A percentile compares a stretch with the other conserved stretches of the same genome.
phyloP scores from a whole-genome alignment of 768 basidiomycete species.

The Suillus brevipes region DNA sequence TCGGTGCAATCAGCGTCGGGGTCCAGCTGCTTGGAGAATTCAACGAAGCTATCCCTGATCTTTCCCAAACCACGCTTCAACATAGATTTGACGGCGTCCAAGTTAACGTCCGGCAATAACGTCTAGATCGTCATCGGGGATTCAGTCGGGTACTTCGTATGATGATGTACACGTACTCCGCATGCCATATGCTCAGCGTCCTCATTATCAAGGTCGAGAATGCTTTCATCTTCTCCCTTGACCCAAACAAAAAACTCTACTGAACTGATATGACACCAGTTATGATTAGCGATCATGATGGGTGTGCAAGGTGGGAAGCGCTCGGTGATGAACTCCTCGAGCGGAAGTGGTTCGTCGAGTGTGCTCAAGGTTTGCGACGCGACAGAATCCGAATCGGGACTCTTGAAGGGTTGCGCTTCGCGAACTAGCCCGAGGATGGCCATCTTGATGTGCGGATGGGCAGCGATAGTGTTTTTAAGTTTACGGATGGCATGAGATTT shows the following conservation, averaged over 20 bases:
- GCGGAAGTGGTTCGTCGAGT: neutral
- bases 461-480: neutral
- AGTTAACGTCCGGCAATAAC: neutral
- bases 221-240: neutral
- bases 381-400: neutral
- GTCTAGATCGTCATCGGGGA: neutral
- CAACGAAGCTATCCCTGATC: neutral
- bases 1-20: neutral
- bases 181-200: neutral
- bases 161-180: neutral
- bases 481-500: neutral
- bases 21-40: neutral
- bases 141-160: neutral
- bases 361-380: neutral
- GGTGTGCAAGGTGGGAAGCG: neutral
- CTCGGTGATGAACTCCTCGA: neutral
- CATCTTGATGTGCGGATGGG: neutral
- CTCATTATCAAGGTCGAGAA: neutral
- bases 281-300: neutral
- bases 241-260: neutral
- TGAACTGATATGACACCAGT: neutral
- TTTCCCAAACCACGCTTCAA: neutral
- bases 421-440: neutral
- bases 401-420: neutral
- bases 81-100: neutral